Evolutionary conservation across 495 filamentous ascomycete genomes (phyloP), one percentile per base, ranked within the genome.

Genomic region (Platismatia glauca): DNA sequence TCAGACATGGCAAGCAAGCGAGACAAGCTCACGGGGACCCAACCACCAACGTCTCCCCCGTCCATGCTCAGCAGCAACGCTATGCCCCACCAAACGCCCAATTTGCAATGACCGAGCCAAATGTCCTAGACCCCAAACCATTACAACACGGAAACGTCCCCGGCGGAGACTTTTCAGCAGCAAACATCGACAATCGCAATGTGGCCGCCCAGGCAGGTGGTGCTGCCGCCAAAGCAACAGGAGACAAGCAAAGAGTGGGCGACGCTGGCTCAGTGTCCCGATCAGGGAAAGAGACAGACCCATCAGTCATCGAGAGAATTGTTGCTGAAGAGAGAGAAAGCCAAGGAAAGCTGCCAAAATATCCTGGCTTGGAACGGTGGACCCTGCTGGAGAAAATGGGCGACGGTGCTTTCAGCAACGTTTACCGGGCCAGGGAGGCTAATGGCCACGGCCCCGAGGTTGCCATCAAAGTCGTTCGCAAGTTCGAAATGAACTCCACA

Each of bases 391-490:
- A 97, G 74, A 98, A 98, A 80, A 98, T 98, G 94, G 94, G 94
- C 59, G 94, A 98, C 68, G 94, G 94, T 58, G 94, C 94, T 50
- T 98, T 98, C 80, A 97, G 93, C 79, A 98, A 98, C 65, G 94
- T 98, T 60, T 98, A 97, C 73, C 85, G 89, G 5, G 94, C 95
- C 22, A 80, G 78, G 62, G 95, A 98, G 73, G 79, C 77, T 38
- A 78, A 75, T 7, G 85, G 86, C 27, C 77, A 86, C 58, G 80
- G 81, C 46, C 86, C 83, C 48, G 89, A 98, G 69, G 91, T 94
- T 20, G 94, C 94, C 52, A 97, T 98, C 81, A 98, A 98, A 71
- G 94, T 98, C 29, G 94, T 98, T 60, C 86, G 94, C 61, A 98
- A 98, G 76, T 98, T 89, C 70, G 95, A 98, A 77, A 96, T 98